These are phyloP conservation scores for Monilinia fructigena DNA, from an alignment of 2,329 filamentous ascomycete genomes.

Conservation along the genomic window DNA sequence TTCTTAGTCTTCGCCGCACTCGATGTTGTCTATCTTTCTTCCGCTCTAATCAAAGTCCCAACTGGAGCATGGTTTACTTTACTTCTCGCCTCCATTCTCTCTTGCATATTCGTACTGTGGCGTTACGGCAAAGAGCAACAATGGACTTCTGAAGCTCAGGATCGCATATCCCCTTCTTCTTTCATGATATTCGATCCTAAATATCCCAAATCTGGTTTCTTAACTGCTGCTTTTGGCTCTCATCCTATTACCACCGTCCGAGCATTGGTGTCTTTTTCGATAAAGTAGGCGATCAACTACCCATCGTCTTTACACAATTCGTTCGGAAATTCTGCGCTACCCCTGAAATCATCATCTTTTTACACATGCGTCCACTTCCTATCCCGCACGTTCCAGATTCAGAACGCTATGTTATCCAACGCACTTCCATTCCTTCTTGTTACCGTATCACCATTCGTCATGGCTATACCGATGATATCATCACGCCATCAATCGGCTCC, in stretches of 20 bases:
- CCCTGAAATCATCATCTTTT: conserved; percentile 70
- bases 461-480: conserved; percentile 70
- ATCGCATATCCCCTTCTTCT: conserved; percentile 53
- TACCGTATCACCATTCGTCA: conserved; percentile 70
- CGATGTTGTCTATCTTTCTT: conserved; percentile 69
- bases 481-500: conserved; percentile 61
- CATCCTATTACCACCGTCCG: conserved; percentile 47
- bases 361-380: conserved; percentile 66
- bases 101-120: conserved; percentile 69
- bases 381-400: conserved; percentile 53
- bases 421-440: conserved; percentile 53
- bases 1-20: conserved; percentile 64
- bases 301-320: conserved; percentile 70
- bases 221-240: conserved; percentile 43
- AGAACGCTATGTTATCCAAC: conserved; percentile 49
- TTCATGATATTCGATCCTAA: conserved; percentile 40
- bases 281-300: conserved; percentile 65
- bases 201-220: conserved; percentile 37
- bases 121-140: conserved; percentile 76
- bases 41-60: conserved; percentile 70
- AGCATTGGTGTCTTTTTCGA: conserved; percentile 76
- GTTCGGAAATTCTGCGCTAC: conserved; percentile 66
- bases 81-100: conserved; percentile 60
- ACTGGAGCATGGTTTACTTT: conserved; percentile 78
- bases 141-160: conserved; percentile 67